Base-by-base conservation (phyloP, 1,139 yeast genomes). In the Protomyces inundatus region DNA sequence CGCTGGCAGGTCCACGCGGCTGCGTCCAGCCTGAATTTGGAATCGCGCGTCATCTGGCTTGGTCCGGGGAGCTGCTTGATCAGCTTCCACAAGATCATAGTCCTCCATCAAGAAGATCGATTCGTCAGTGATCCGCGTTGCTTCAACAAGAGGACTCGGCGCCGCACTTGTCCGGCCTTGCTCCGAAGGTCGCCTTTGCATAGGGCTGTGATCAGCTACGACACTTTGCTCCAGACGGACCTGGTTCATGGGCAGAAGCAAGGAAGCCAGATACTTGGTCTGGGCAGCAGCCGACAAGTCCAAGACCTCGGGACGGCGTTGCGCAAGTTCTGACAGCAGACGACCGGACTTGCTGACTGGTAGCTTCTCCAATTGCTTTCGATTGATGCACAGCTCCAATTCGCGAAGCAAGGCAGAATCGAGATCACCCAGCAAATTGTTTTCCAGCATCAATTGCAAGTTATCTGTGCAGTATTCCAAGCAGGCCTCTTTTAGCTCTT, bases 391-490 rank as follows among this genome's bases (percentile, higher is more conserved):
- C 64, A 64, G 69, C 67, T 75, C 80, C 34, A 75, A 64, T 57
- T 66, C 67, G 56, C 68, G 67, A 78, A 77, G 75, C 32, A 73
- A 64, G 1, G 72, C 68, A 12, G 70, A 56, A 60, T 71, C 71
- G 67, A 76, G 70, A 67, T 72, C 68, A 16, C 67, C 66, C 65
- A 72, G 65, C 51, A 69, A 70, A 67, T 73, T 72, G 68, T 87
- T 88, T 66, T 84, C 81, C 55, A 90, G 75, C 33, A 88, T 72
- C 4, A 83, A 73, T 50, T 86, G 90, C 67, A 88, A 74, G 71
- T 90, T 89, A 68, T 82, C 81, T 69, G 82, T 84, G 14, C 89
- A 79, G 68, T 82, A 88, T 84, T 89, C 85, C 50, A 86, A 76
- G 70, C 96, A 84, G 63, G 82, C 81, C 61, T 80, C 77, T 66